Conservation (phyloP, 495 filamentous ascomycete genomes). For the Thermochaetoides thermophila region DNA sequence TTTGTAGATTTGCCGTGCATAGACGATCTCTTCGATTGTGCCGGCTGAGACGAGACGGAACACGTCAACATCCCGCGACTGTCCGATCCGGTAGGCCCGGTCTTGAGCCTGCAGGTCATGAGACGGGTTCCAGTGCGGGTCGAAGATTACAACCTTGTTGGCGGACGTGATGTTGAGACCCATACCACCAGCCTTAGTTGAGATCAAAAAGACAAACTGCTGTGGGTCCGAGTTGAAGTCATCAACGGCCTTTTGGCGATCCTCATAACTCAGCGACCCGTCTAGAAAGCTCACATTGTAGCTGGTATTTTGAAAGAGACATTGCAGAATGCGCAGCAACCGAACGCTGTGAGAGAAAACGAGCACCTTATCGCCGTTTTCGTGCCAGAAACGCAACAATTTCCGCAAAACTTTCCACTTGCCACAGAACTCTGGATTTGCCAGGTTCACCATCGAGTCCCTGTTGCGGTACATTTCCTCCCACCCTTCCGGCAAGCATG, state of each 20-base stretch:
- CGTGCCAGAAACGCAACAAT: constrained; percentile 78
- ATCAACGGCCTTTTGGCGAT: constrained; percentile 66
- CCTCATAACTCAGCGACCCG: constrained; percentile 74
- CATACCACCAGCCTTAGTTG: constrained; percentile 74
- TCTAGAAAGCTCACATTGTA: constrained; percentile 90
- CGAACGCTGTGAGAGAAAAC: constrained; percentile 86
- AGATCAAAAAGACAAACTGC: constrained; percentile 93
- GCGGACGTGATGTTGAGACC: constrained; percentile 94
- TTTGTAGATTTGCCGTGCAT: constrained; percentile 95
- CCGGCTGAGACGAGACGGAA: constrained; percentile 87
- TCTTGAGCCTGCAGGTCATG: constrained; percentile 94
- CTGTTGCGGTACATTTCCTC: constrained; percentile 55
- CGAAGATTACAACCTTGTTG: constrained; percentile 95
- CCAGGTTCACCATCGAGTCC: constrained; percentile 67
- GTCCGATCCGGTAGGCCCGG: constrained; percentile 90
- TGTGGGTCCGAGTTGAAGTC: constrained; percentile 81
- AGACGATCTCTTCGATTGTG: constrained; percentile 95
- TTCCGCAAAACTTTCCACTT: constrained; percentile 92
- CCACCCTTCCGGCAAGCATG: constrained; percentile 65
- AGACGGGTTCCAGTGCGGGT: constrained; percentile 94
- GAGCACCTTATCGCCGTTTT: constrained; percentile 79
- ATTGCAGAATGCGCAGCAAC: constrained; percentile 70
- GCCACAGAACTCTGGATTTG: constrained; percentile 86
- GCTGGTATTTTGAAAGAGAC: constrained; percentile 74
- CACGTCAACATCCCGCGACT: constrained; percentile 85